Evolutionary conservation across 2,329 filamentous ascomycete species (phyloP).

Genomic region (Escovopsis sp.): DNA sequence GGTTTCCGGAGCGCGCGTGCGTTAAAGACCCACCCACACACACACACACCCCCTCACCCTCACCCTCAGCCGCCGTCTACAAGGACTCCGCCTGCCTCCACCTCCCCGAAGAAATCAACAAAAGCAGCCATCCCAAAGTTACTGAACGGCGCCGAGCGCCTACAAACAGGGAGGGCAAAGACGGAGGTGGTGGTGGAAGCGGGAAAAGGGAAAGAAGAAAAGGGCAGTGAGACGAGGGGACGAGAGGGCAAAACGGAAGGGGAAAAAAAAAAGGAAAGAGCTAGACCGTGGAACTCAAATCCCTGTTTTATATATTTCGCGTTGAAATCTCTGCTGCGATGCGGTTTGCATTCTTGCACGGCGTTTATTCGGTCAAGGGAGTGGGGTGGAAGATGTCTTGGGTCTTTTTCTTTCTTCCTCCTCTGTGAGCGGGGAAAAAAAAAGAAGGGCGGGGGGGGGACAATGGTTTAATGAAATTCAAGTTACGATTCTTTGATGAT

Average conservation of each 20-base stretch:
- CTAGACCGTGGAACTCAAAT: slow-evolving; percentile 3
- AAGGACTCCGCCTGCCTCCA: no score
- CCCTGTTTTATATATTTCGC: slow-evolving; percentile 3
- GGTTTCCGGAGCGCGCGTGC: slow-evolving; percentile 1
- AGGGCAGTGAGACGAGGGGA: not conserved
- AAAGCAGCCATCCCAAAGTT: no score
- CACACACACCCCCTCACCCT: no score
- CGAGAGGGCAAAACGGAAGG: not conserved
- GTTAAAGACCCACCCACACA: not conserved
- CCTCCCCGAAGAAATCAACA: no score
- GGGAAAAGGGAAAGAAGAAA: not conserved
- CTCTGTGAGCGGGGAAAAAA: slow-evolving; percentile 12
- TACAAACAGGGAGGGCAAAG: not conserved
- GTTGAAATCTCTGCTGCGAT: slow-evolving; percentile 14
- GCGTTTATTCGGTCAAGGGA: slow-evolving; percentile 20
- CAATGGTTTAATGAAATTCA: no score
- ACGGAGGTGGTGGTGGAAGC: not conserved
- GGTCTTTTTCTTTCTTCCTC: not conserved
- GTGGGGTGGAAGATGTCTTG: slow-evolving; percentile 14
- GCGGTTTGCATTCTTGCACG: slow-evolving; percentile 24
- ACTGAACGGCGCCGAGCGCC: not conserved
- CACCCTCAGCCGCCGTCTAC: no score
- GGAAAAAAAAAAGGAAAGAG: slow-evolving; percentile 1
- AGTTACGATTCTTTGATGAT: not conserved
- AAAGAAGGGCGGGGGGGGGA: no score